phyloP scores from a whole-genome alignment of 345 rosid genomes.

The Diplotaxis tenuifolia region DNA sequence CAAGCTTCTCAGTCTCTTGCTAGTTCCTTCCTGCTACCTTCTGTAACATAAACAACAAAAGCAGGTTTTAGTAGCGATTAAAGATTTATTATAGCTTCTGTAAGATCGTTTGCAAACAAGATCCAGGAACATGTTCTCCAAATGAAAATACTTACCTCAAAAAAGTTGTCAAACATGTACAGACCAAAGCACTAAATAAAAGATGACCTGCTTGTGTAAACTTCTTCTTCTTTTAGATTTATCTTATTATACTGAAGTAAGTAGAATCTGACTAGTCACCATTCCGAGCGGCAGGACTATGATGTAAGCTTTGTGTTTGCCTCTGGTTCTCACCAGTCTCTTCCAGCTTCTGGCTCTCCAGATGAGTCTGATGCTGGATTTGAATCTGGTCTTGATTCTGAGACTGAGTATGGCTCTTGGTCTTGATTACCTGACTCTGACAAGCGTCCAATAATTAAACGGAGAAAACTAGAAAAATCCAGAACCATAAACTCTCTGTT shows the following conservation, averaged over 20 bases:
- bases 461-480: conserved; percentile 17
- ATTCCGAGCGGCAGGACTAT: conserved; percentile 21
- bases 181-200: no score
- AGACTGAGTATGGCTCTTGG: conserved; percentile 35
- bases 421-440: conserved; percentile 56
- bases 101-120: conserved; percentile 7
- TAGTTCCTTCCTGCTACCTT: conserved; percentile 38
- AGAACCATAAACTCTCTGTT: conserved; percentile 1
- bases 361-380: conserved; percentile 31
- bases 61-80: not conserved
- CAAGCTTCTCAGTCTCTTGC: conserved; percentile 32
- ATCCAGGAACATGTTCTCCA: no score
- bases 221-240: conserved; percentile 21
- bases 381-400: conserved; percentile 29
- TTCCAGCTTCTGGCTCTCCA: conserved; percentile 25
- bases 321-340: conserved; percentile 34
- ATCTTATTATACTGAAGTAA: conserved; percentile 6
- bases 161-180: conserved; percentile 30
- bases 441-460: conserved; percentile 28
- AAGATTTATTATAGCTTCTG: not conserved
- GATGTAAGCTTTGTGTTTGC: conserved; percentile 24
- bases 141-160: conserved; percentile 34
- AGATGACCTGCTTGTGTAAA: conserved; percentile 31
- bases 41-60: not conserved
- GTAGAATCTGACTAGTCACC: conserved; percentile 42